Evolutionary conservation across 2,329 filamentous ascomycete genomes (phyloP).

Genomic region (Chlorencoelia australis): DNA sequence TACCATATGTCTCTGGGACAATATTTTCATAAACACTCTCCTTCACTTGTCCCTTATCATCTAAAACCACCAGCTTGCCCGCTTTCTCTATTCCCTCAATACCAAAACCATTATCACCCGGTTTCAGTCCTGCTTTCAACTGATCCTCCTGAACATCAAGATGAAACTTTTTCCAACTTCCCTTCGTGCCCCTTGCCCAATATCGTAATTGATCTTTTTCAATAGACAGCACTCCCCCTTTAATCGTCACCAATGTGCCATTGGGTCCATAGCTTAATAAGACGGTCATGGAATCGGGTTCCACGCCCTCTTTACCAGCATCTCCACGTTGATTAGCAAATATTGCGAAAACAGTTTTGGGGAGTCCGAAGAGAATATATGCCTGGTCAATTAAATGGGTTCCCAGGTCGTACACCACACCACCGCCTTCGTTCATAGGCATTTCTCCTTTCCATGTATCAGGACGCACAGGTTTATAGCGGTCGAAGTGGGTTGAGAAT

Average conservation of each 20-base stretch:
- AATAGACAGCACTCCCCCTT: constrained; percentile 57
- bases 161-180: constrained; percentile 61
- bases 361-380: constrained; percentile 60
- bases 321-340: constrained; percentile 55
- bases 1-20: constrained; percentile 55
- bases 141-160: constrained; percentile 71
- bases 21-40: constrained; percentile 44
- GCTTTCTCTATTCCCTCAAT: constrained; percentile 48
- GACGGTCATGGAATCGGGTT: constrained; percentile 50
- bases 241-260: constrained; percentile 56
- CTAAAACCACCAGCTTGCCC: constrained; percentile 48
- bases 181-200: constrained; percentile 67
- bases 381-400: constrained; percentile 69
- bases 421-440: constrained; percentile 50
- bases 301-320: constrained; percentile 32
- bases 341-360: constrained; percentile 55
- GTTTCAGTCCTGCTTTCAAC: constrained; percentile 52
- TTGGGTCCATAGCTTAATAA: constrained; percentile 51
- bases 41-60: constrained; percentile 37
- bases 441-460: constrained; percentile 57
- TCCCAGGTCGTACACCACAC: constrained; percentile 64
- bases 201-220: constrained; percentile 62
- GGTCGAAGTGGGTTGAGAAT: constrained; percentile 73
- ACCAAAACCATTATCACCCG: constrained; percentile 54
- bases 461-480: constrained; percentile 52